Conservation (phyloP, 495 filamentous ascomycete species). For the Tuber calosporum region DNA sequence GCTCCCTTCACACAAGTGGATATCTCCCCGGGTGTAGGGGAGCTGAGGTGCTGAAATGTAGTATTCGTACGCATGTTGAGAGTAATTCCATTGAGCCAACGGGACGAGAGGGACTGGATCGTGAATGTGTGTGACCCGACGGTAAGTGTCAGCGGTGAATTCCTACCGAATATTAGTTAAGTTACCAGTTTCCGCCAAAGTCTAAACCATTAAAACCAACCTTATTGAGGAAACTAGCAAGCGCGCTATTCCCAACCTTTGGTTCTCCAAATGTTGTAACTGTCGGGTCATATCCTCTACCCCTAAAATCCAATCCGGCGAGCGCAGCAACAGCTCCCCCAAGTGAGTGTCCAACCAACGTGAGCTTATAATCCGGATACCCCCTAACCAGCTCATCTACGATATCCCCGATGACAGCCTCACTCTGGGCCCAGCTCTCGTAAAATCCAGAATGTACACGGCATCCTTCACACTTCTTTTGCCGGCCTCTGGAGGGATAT, state of each 20-base stretch:
- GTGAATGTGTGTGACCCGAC: constrained; percentile 73
- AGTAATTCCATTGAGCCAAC: constrained; percentile 77
- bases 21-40: constrained; percentile 58
- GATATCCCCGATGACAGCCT: constrained; percentile 23
- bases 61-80: constrained; percentile 75
- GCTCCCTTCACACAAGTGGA: constrained; percentile 64
- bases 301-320: constrained; percentile 66
- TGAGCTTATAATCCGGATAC: constrained; percentile 65
- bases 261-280: constrained; percentile 95
- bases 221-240: constrained; percentile 50
- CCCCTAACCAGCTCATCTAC: constrained; percentile 46
- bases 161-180: constrained; percentile 51
- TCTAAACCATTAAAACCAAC: background rate
- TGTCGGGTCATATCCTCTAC: constrained; percentile 60
- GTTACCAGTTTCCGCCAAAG: background rate
- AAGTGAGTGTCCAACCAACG: constrained; percentile 81
- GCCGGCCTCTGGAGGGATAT: constrained; percentile 55
- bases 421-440: constrained; percentile 56
- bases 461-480: constrained; percentile 64
- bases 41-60: constrained; percentile 67
- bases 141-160: constrained; percentile 59
- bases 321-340: constrained; percentile 88
- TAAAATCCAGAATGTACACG: constrained; percentile 90
- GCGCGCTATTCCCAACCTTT: constrained; percentile 65
- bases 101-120: constrained; percentile 90